phyloP scores from a whole-genome alignment of 2,329 filamentous ascomycete genomes.

The Reticulascus tulasneorum region DNA sequence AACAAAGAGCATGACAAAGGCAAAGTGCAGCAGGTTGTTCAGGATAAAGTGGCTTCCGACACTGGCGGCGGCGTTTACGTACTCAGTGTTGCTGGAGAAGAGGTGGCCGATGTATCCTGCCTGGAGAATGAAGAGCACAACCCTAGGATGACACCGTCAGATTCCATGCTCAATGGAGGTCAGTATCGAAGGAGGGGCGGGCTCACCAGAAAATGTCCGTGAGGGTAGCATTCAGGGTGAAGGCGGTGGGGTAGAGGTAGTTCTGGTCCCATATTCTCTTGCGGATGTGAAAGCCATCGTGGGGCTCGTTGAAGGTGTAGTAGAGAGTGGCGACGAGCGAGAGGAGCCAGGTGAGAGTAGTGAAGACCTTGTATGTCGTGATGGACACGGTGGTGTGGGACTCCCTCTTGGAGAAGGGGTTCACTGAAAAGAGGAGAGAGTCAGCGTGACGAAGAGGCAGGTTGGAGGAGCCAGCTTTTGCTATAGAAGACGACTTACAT shows the following conservation, averaged over 20 bases:
- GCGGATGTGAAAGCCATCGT: conserved; percentile 55
- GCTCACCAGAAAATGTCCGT: conserved; percentile 71
- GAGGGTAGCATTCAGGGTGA: conserved; percentile 65
- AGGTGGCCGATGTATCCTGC: conserved; percentile 72
- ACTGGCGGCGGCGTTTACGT: conserved; percentile 66
- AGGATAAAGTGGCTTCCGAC: conserved; percentile 81
- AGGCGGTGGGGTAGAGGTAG: conserved; percentile 62
- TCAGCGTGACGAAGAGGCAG: conserved; percentile 12
- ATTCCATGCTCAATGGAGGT: not conserved
- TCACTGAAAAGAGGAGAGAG: conserved; percentile 43
- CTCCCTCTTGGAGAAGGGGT: conserved; percentile 72
- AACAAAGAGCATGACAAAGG: conserved; percentile 80
- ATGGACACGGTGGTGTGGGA: conserved; percentile 59
- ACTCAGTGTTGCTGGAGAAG: conserved; percentile 61
- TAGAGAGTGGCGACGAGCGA: conserved; percentile 69
- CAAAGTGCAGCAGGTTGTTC: conserved; percentile 79
- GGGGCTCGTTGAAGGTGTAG: conserved; percentile 64
- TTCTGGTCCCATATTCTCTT: conserved; percentile 75
- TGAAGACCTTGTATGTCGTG: conserved; percentile 71
- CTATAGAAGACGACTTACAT: conserved; percentile 6
- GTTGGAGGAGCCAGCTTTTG: not conserved
- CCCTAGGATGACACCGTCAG: conserved; percentile 42
- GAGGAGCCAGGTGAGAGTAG: conserved; percentile 69
- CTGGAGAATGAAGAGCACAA: conserved; percentile 72
- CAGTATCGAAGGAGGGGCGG: not conserved